These are phyloP conservation scores for Lenzites betulinus DNA, from an alignment of 768 basidiomycete species.

Conservation along the genomic window DNA sequence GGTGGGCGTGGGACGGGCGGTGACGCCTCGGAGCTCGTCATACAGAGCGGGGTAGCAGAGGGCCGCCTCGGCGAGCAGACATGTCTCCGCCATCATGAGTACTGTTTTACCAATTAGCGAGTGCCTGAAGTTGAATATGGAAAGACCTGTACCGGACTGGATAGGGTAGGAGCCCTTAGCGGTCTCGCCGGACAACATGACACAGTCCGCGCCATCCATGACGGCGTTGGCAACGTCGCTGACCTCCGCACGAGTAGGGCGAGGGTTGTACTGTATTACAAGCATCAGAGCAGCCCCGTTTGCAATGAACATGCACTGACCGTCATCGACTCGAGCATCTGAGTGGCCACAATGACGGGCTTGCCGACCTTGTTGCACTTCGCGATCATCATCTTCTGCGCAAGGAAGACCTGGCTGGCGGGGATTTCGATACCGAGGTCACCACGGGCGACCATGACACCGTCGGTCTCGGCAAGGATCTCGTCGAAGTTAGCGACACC, in stretches of 20 bases:
- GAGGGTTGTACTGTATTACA: slow-evolving; percentile 83
- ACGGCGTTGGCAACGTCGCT: slow-evolving; percentile 99
- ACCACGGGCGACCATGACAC: slow-evolving; percentile 99
- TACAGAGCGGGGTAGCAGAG: slow-evolving; percentile 95
- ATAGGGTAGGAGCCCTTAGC: slow-evolving; percentile 97
- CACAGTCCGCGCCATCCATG: slow-evolving; percentile 97
- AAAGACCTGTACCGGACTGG: slow-evolving; percentile 71
- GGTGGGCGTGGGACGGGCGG: slow-evolving; percentile 88
- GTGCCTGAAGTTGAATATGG: slow-evolving; percentile 23
- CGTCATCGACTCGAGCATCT: slow-evolving; percentile 99
- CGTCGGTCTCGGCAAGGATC: slow-evolving; percentile 91
- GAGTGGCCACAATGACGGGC: slow-evolving; percentile 97
- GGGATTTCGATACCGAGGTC: slow-evolving; percentile 99
- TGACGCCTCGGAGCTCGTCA: slow-evolving; percentile 80
- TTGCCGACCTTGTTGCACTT: slow-evolving; percentile 99
- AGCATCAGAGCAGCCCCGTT: background rate
- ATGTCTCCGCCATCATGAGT: slow-evolving; percentile 99
- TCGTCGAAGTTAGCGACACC: slow-evolving; percentile 99
- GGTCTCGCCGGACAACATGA: slow-evolving; percentile 99
- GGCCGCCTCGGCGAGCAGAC: slow-evolving; percentile 92
- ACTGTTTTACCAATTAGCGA: slow-evolving; percentile 47
- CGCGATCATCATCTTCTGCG: slow-evolving; percentile 99
- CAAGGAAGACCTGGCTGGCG: slow-evolving; percentile 98
- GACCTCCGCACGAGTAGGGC: slow-evolving; percentile 97
- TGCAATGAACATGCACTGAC: slow-evolving; percentile 43